Evolutionary conservation across 345 rosid species (phyloP).

Genomic region (Eucalyptus albens): DNA sequence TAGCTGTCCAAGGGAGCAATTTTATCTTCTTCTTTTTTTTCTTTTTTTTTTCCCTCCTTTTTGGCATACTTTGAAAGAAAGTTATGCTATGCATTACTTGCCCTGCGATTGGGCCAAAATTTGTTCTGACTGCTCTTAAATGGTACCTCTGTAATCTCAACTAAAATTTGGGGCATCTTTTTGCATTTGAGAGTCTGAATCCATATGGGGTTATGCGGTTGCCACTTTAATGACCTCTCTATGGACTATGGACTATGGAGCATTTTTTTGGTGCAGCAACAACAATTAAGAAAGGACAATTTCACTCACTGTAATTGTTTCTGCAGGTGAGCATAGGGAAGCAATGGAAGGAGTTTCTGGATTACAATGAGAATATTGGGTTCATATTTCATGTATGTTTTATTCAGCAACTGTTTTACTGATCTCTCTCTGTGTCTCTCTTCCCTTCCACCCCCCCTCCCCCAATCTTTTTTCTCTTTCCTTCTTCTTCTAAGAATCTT

Average conservation of each 20-base stretch:
- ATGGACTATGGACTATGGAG: background rate
- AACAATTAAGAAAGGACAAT: background rate
- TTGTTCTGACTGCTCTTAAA: background rate
- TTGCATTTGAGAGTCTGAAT: background rate
- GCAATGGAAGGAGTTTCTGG: slow-evolving; percentile 85
- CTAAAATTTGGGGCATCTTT: background rate
- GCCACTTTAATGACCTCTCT: background rate
- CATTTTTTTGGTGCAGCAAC: background rate
- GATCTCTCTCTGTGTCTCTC: background rate
- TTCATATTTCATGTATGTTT: slow-evolving; percentile 71
- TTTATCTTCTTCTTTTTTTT: background rate
- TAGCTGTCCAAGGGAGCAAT: background rate
- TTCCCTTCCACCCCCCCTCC: fast-evolving
- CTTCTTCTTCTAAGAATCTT: background rate
- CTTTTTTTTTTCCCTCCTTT: background rate
- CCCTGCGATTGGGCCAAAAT: background rate
- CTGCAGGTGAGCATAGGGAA: slow-evolving; percentile 77
- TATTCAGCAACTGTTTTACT: background rate
- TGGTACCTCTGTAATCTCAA: background rate
- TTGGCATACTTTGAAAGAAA: background rate
- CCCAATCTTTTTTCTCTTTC: background rate
- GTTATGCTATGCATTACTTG: background rate
- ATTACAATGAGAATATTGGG: slow-evolving; percentile 56
- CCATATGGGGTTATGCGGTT: background rate
- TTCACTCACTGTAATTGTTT: background rate